phyloP scores from a whole-genome alignment of 495 filamentous ascomycete species.

The Cercophora samala region DNA sequence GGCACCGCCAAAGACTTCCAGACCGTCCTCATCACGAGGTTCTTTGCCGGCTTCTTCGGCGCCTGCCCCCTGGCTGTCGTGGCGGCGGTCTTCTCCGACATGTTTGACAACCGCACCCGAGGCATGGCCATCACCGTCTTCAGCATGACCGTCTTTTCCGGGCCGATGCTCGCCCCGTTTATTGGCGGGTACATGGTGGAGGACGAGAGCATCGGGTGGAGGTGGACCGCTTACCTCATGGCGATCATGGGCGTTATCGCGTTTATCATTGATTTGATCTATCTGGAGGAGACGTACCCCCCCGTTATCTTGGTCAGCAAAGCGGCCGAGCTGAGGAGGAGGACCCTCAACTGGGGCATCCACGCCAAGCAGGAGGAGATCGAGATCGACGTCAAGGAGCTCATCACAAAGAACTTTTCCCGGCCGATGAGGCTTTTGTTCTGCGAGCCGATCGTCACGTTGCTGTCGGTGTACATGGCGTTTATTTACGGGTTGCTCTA shows the following conservation, averaged over 20 bases:
- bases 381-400: constrained; percentile 75
- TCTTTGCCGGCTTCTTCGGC: constrained; percentile 75
- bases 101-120: constrained; percentile 75
- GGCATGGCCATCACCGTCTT: constrained; percentile 81
- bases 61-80: constrained; percentile 79
- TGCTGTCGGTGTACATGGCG: constrained; percentile 75
- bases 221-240: constrained; percentile 75
- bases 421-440: constrained; percentile 77
- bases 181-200: constrained; percentile 75
- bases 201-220: constrained; percentile 68
- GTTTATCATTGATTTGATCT: constrained; percentile 66
- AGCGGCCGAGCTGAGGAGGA: constrained; percentile 71
- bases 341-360: constrained; percentile 89
- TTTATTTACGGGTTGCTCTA: constrained; percentile 80
- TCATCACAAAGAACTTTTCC: constrained; percentile 78
- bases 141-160: constrained; percentile 78
- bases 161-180: constrained; percentile 77
- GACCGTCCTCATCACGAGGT: constrained; percentile 77
- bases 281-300: constrained; percentile 80
- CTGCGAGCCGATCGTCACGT: constrained; percentile 73
- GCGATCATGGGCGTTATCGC: constrained; percentile 73
- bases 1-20: constrained; percentile 76
- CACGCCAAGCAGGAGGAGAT: constrained; percentile 93
- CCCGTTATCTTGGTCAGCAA: constrained; percentile 75
- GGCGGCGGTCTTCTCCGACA: constrained; percentile 83